Evolutionary conservation across 139 green algal genomes (phyloP).

Genomic region (Mychonastes homosphaera): DNA sequence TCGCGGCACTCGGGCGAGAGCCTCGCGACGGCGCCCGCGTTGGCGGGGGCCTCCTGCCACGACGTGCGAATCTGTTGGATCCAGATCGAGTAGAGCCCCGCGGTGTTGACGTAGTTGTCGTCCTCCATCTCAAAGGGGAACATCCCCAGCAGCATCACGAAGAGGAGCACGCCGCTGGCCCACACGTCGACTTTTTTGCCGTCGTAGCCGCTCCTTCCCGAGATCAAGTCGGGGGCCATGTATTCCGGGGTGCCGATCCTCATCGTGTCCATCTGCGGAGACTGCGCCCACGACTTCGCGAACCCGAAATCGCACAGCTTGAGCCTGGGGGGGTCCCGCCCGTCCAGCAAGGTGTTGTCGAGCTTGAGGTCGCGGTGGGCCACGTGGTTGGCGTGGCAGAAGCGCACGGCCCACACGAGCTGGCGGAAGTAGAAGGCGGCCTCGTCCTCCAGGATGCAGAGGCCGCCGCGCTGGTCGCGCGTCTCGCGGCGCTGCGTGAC

Average conservation of each 20-base stretch:
- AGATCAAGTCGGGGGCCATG: constrained; percentile 48
- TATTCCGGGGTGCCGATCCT: constrained; percentile 55
- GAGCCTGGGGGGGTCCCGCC: constrained; percentile 34
- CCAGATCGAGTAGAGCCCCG: constrained; percentile 35
- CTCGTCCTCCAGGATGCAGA: constrained; percentile 52
- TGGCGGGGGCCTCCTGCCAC: constrained; percentile 40
- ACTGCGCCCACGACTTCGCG: constrained; percentile 45
- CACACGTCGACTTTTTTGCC: constrained; percentile 45
- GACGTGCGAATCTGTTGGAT: constrained; percentile 55
- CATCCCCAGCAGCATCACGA: constrained; percentile 53
- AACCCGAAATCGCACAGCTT: constrained; percentile 67
- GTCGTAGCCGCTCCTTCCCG: constrained; percentile 35
- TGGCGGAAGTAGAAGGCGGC: constrained; percentile 63
- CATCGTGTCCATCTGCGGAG: constrained; percentile 56
- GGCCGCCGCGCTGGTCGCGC: constrained; percentile 18
- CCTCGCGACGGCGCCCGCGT: constrained; percentile 19
- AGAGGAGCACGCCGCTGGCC: constrained; percentile 48
- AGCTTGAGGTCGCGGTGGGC: constrained; percentile 66
- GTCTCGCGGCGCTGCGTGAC: constrained; percentile 39
- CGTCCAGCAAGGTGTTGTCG: constrained; percentile 55
- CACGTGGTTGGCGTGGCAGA: constrained; percentile 76
- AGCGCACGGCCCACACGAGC: constrained; percentile 71
- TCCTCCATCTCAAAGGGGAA: constrained; percentile 51
- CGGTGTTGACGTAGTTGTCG: constrained; percentile 53
- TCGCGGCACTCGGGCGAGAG: constrained; percentile 35